Percentiles rank a stretch among this genome's conserved stretches.
Evolutionary conservation across 1,284 basidiomycete genomes (phyloP).

Genomic region (Apiotrichum sp.): DNA sequence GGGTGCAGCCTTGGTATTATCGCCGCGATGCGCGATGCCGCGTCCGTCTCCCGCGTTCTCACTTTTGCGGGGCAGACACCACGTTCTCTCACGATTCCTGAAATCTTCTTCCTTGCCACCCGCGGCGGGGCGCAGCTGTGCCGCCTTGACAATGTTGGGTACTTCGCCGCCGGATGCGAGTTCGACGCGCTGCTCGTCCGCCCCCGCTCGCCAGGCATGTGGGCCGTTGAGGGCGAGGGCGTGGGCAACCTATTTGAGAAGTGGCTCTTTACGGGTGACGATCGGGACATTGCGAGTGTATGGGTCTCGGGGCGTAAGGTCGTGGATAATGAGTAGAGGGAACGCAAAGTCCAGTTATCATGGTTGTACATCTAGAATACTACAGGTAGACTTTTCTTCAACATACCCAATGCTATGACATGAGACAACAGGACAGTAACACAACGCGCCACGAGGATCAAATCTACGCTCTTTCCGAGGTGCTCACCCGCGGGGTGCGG

Average conservation of each 20-base stretch:
- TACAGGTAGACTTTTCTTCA: too few species aligned
- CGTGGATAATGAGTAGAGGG: not conserved
- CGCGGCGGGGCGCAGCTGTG: conserved; percentile 85
- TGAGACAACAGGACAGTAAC: too few species aligned
- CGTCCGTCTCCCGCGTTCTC: conserved; percentile 71
- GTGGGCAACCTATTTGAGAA: conserved; percentile 34
- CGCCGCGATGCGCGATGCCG: conserved; percentile 72
- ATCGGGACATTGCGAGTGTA: conserved; percentile 76
- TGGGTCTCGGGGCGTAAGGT: conserved; percentile 54
- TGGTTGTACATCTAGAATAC: too few species aligned
- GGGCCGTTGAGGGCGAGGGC: conserved; percentile 30
- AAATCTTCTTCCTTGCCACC: conserved; percentile 84
- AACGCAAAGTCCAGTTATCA: too few species aligned
- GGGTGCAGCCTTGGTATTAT: conserved; percentile 80
- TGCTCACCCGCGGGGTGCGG: conserved; percentile 3
- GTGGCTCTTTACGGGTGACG: conserved; percentile 65
- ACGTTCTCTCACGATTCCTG: conserved; percentile 57
- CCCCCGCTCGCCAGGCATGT: conserved; percentile 55
- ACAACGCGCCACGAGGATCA: too few species aligned
- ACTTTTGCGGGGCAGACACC: conserved; percentile 28
- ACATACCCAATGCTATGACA: too few species aligned
- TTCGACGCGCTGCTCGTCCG: conserved; percentile 82
- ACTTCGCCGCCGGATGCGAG: conserved; percentile 70
- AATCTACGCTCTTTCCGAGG: not conserved
- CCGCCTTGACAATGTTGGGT: conserved; percentile 67